phyloP scores from a whole-genome alignment of 164 flowering plant genomes.

The Hamamelis virginiana region DNA sequence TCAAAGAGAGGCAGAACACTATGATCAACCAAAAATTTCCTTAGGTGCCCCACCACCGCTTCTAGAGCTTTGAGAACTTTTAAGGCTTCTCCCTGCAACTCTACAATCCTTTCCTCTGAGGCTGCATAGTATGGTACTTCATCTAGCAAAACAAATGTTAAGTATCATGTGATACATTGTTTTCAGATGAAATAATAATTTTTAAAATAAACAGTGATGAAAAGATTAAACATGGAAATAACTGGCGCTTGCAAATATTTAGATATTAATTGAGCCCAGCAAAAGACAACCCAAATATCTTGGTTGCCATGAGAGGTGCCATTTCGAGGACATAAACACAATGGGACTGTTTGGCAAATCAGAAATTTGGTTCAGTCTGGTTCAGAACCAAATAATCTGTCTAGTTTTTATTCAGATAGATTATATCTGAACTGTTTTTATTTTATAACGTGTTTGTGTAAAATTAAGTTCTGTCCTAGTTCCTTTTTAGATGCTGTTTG shows the following conservation, averaged over 20 bases:
- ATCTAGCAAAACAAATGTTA: conserved; percentile 38
- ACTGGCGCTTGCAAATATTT: not conserved
- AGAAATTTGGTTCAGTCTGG: no score
- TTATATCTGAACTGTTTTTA: no score
- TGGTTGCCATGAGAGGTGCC: no score
- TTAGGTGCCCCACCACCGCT: conserved; percentile 74
- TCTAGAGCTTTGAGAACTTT: conserved; percentile 86
- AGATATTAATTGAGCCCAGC: no score
- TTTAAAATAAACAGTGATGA: not conserved
- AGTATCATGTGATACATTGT: not conserved
- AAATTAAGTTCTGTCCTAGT: no score
- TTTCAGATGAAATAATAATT: not conserved
- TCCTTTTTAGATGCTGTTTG: no score
- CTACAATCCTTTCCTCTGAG: conserved; percentile 83
- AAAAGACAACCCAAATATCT: no score
- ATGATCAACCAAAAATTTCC: conserved; percentile 93
- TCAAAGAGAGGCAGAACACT: conserved; percentile 87
- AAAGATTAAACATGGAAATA: not conserved
- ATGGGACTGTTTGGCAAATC: no score
- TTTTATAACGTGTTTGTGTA: no score
- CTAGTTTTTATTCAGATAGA: no score
- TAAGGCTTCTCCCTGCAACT: conserved; percentile 76
- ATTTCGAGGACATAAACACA: no score
- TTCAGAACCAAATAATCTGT: no score
- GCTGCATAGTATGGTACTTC: conserved; percentile 70